phyloP scores from a whole-genome alignment of 2,329 filamentous ascomycete genomes.

The Aspergillus candidus region DNA sequence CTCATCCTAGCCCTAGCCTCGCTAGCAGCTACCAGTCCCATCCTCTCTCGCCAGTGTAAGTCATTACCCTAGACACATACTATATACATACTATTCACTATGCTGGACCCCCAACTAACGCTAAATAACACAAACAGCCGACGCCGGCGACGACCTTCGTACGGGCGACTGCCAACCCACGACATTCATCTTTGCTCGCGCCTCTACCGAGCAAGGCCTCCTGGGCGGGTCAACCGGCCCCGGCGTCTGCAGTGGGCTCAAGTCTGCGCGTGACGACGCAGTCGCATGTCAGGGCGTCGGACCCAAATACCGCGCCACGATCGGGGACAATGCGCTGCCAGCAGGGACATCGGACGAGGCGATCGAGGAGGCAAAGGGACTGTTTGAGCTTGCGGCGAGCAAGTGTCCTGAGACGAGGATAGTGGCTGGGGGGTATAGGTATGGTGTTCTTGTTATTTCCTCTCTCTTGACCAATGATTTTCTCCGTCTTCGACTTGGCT shows the following conservation, averaged over 20 bases:
- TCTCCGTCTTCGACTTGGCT: not conserved
- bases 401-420: constrained; percentile 43
- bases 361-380: constrained; percentile 39
- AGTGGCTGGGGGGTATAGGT: constrained; percentile 43
- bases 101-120: not conserved
- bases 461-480: not conserved
- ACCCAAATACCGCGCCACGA: constrained; percentile 36
- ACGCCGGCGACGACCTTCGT: constrained; percentile 34
- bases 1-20: constrained; percentile 2
- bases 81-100: not conserved
- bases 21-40: constrained; percentile 1
- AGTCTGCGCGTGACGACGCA: constrained; percentile 9
- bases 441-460: constrained; percentile 11
- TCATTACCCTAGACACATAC: not conserved
- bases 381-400: constrained; percentile 37
- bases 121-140: constrained; percentile 7
- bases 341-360: constrained; percentile 28
- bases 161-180: constrained; percentile 36
- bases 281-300: constrained; percentile 42
- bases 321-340: constrained; percentile 35
- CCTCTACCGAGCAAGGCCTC: constrained; percentile 46
- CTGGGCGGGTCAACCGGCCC: constrained; percentile 34
- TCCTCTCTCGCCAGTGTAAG: constrained; percentile 3
- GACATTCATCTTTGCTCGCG: constrained; percentile 46
- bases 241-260: constrained; percentile 24